These are phyloP conservation scores for Heterobasidion irregulare DNA, from an alignment of 1,284 basidiomycete species.

Conservation along the genomic window DNA sequence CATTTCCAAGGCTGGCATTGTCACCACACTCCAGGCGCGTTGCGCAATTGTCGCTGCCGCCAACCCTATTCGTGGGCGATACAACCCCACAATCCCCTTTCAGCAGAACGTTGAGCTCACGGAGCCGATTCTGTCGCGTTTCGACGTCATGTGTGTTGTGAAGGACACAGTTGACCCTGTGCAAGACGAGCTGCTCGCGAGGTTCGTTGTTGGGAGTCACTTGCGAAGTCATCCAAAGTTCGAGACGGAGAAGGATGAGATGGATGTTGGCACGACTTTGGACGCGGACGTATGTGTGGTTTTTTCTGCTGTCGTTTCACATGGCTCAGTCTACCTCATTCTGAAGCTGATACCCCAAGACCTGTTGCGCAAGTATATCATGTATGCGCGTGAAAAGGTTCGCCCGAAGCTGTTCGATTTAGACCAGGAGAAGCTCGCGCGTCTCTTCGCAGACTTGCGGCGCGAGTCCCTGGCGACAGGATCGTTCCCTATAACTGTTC, in stretches of 20 bases:
- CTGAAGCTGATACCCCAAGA: conserved; percentile 92
- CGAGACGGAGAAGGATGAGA: conserved; percentile 77
- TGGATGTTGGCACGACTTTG: conserved; percentile 80
- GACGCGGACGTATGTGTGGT: conserved; percentile 78
- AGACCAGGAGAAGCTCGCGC: conserved; percentile 92
- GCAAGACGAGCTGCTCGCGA: conserved; percentile 92
- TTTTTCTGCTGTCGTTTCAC: neutral
- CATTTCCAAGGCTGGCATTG: conserved; percentile 97
- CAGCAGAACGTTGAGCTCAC: conserved; percentile 98
- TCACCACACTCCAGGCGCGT: conserved; percentile 93
- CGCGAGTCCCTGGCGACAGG: conserved; percentile 95
- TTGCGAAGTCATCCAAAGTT: conserved; percentile 92
- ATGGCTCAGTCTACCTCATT: neutral
- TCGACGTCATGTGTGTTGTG: conserved; percentile 97
- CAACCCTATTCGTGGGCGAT: conserved; percentile 93
- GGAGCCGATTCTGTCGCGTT: conserved; percentile 97
- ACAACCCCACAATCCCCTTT: conserved; percentile 97
- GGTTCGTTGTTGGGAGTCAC: conserved; percentile 97
- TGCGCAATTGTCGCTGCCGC: conserved; percentile 98
- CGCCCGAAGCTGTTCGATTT: conserved; percentile 90
- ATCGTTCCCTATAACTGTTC: conserved; percentile 96
- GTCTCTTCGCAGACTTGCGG: conserved; percentile 94
- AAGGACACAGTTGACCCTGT: conserved; percentile 97
- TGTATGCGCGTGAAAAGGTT: conserved; percentile 94
- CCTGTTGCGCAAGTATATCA: conserved; percentile 96